Evolutionary conservation across 805 yeast genomes (phyloP), one percentile per base, ranked within the genome.

Genomic region (Kazachstania bromeliacearum): DNA sequence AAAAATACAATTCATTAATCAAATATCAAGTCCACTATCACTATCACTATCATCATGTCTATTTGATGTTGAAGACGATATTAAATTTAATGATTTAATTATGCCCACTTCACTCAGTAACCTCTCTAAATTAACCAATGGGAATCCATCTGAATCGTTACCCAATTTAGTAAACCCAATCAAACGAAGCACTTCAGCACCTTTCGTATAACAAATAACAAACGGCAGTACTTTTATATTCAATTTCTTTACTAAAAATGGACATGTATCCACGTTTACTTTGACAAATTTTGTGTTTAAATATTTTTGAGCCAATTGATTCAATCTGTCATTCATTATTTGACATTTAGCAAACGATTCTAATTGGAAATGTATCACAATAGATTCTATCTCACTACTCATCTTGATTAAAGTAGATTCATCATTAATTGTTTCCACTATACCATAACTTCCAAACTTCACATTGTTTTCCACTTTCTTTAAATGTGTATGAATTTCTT

Each of bases 101-200:
- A 41, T 13, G 8, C 38, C 32, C 5, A 27, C 23, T 12, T 20
- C 14, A 10, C 10, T 13, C 12, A 70, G 42, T 15, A 61, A 50
- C 2, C 44, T 50, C 48, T 81, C 88, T 41, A 83, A 58, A 2
- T 64, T 48, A 29, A 63, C 68, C 7, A 71, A 46, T 2, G 64
- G 49, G 46, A 79, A 76, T 28, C 64, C 68, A 34, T 67, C 65
- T 3, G 66, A 60, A 34, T 68, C 60, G 24, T 64, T 66, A 20
- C 75, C 71, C 30, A 84, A 59, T 22, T 71, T 68, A 35, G 77
- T 78, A 48, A 85, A 79, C 5, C 95, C 95, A 4, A 83, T 68
- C 4, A 83, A 49, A 41, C 84, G 60, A 10, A 69, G 66, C 4
- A 63, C 51, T 46, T 82, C 89, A 30, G 66, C 57, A 1, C 88